Evolutionary conservation across 2,329 filamentous ascomycete genomes (phyloP), one percentile per base, ranked within the genome.

Genomic region (Diaporthe ampelina): DNA sequence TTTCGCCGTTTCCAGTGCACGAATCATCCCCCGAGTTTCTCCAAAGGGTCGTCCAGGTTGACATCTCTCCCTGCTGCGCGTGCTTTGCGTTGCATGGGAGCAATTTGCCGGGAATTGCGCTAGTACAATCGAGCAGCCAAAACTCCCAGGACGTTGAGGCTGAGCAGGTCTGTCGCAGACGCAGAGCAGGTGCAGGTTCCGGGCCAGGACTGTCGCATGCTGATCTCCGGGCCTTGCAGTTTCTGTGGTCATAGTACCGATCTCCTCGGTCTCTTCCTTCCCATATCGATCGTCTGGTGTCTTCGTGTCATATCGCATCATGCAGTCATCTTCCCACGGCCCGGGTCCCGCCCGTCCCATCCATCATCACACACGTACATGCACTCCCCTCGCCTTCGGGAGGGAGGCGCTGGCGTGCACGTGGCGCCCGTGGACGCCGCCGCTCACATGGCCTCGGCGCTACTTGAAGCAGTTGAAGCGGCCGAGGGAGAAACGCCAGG

Each of bases 391-490:
- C 7, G 57, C 37, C 10, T 4, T 15, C 21, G 37, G 52, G 29
- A 32, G 9, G 1, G 56, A 37, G 2, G 68, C 56, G 26, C n/a
- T 59, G 43, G 24, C 26, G 26, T 58, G 21, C 10, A 70, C 21
- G 29, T 37, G 32, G 8, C 68, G 40, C 9, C 68, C 67, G 9
- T 59, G 54, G 15, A 59, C 54, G n/a, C 54, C 52, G 40, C 68
- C 37, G 15, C 54, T 37, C 13, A 68, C 15, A 29, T 40, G n/a
- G 54, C 54, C 58, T 21, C 56, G 1, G 29, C 17, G 32, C 67
- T 73, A 76, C 76, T 82, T 86, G 83, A 89, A 89, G 81, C 88
- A 89, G 83, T 84, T 87, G 79, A 88, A 88, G 58, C 82, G 84
- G 75, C 86, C 85, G 56, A 88, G 81, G 67, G 85, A 85, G 79